A percentile compares a stretch with the other conserved stretches of the same genome.
phyloP scores from a whole-genome alignment of 139 green algal species.

The Yamagishiella unicocca region DNA sequence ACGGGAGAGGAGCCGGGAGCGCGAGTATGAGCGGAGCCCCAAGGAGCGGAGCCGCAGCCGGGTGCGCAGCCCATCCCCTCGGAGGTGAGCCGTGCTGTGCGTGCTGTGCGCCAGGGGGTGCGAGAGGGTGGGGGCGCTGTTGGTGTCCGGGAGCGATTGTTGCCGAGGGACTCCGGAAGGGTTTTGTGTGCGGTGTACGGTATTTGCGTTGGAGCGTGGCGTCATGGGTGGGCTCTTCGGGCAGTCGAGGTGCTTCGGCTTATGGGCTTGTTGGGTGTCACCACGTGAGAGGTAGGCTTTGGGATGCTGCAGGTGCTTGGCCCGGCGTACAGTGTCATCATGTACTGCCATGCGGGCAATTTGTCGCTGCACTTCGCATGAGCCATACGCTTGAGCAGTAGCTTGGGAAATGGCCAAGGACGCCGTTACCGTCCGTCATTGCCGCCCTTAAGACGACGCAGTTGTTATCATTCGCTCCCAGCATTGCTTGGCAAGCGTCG shows the following conservation, averaged over 20 bases:
- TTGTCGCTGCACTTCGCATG: no score
- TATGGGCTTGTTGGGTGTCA: background rate
- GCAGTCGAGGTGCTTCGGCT: background rate
- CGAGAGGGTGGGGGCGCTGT: background rate
- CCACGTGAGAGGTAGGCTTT: no score
- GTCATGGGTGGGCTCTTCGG: background rate
- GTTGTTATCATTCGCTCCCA: no score
- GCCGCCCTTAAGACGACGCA: no score
- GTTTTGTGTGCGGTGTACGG: background rate
- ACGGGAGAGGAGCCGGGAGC: background rate
- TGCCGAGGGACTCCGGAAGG: background rate
- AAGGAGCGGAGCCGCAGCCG: constrained; percentile 15
- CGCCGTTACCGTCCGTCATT: no score
- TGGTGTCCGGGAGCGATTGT: background rate
- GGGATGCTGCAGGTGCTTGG: no score
- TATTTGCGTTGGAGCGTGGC: background rate
- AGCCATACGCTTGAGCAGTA: no score
- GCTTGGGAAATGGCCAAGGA: no score
- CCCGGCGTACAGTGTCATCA: no score
- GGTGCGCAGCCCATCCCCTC: constrained; percentile 8
- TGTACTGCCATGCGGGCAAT: no score
- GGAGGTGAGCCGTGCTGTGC: background rate
- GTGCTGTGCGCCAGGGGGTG: background rate
- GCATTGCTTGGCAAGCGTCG: no score
- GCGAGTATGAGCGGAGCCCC: background rate